phyloP scores from a whole-genome alignment of 2,329 filamentous ascomycete genomes.

The Didymella pomorum region DNA sequence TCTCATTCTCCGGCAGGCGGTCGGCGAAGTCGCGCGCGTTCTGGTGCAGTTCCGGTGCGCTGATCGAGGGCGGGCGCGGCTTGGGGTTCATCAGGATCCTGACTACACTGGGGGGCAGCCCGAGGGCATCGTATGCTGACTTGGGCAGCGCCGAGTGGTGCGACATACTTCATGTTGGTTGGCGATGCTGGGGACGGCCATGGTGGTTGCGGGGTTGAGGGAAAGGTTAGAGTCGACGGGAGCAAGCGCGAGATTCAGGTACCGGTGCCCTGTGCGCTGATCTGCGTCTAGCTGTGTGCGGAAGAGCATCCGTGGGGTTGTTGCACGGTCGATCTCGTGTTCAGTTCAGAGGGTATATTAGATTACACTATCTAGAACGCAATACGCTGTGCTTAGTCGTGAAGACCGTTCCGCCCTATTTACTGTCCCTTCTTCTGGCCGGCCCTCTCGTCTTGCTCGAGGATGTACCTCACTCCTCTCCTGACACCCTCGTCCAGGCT shows the following conservation, averaged over 20 bases:
- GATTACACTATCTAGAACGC: slow-evolving; percentile 23
- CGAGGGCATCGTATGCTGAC: slow-evolving; percentile 49
- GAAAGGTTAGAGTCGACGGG: slow-evolving; percentile 12
- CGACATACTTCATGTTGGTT: slow-evolving; percentile 44
- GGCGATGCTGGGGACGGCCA: slow-evolving; percentile 24
- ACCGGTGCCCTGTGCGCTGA: slow-evolving; percentile 9
- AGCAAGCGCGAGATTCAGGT: slow-evolving; percentile 11
- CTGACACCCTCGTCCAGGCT: slow-evolving; percentile 69
- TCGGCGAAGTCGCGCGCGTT: slow-evolving; percentile 32
- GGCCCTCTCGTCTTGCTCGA: slow-evolving; percentile 44
- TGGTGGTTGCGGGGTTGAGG: slow-evolving; percentile 27
- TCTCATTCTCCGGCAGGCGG: slow-evolving; percentile 41
- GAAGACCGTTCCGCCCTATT: background rate
- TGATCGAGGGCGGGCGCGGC: slow-evolving; percentile 33
- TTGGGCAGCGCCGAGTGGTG: slow-evolving; percentile 39
- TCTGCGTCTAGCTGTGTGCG: slow-evolving; percentile 14
- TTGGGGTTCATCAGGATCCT: slow-evolving; percentile 46
- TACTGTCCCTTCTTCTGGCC: slow-evolving; percentile 49
- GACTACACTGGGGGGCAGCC: slow-evolving; percentile 40
- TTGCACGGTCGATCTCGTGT: background rate
- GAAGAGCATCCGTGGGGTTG: slow-evolving; percentile 2
- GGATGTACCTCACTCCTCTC: slow-evolving; percentile 55
- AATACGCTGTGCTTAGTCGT: background rate
- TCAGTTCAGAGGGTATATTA: slow-evolving; percentile 19
- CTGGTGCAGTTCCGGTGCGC: slow-evolving; percentile 45